These are phyloP conservation scores for Phalaenopsis hybrid DNA, from an alignment of 116 monocot genomes.

Conservation along the genomic window DNA sequence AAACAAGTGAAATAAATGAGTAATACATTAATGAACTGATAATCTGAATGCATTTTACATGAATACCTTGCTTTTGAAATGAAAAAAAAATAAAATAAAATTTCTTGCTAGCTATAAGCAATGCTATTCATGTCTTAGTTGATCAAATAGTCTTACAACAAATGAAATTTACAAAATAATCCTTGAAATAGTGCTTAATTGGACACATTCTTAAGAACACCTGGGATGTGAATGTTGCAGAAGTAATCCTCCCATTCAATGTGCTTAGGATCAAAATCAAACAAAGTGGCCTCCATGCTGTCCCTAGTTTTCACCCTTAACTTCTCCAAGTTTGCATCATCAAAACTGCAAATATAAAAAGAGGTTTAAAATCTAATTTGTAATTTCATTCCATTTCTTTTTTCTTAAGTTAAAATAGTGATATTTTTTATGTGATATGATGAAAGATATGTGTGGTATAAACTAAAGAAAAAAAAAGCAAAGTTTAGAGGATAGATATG, in stretches of 20 bases:
- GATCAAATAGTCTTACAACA: neutral
- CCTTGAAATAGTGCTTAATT: neutral
- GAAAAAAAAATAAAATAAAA: neutral
- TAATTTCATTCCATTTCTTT: neutral
- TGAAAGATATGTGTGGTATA: too few relatives aligned
- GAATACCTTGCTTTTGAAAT: neutral
- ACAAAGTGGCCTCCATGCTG: conserved; percentile 3
- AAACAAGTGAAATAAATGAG: neutral
- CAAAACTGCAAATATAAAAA: conserved; percentile 20
- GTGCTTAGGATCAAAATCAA: conserved; percentile 29
- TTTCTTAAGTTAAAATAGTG: too few relatives aligned
- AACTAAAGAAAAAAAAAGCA: too few relatives aligned
- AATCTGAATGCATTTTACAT: neutral
- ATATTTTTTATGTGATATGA: too few relatives aligned
- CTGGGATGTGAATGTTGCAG: conserved; percentile 30
- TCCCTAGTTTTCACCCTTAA: conserved; percentile 8
- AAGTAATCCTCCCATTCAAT: conserved; percentile 39
- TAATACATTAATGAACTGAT: neutral
- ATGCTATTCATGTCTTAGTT: neutral
- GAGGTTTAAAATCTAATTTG: neutral
- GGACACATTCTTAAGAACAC: conserved; percentile 30
- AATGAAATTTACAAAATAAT: neutral
- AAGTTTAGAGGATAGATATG: too few relatives aligned
- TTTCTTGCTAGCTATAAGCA: neutral
- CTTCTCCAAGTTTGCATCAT: conserved; percentile 23